Percentiles rank a stretch among this genome's conserved stretches.
Evolutionary conservation across 148 eudicot genomes (phyloP).

Genomic region (Diospyros kaki): DNA sequence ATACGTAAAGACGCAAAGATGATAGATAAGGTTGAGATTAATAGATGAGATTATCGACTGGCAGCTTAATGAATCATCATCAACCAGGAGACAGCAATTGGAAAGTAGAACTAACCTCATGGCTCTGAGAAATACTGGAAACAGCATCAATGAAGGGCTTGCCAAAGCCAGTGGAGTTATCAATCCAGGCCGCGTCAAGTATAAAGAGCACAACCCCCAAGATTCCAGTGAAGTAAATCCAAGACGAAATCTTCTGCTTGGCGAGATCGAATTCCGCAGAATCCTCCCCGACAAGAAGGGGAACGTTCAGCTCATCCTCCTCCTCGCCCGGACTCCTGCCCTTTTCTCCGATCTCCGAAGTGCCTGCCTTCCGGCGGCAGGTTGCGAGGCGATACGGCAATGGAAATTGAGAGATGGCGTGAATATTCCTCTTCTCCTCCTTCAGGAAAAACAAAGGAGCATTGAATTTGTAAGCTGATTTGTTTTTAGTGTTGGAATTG

Average conservation of each 20-base stretch:
- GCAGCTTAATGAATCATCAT: too few species aligned
- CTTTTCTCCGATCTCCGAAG: constrained; percentile 35
- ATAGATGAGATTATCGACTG: too few species aligned
- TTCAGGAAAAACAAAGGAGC: too few species aligned
- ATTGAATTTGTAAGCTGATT: too few species aligned
- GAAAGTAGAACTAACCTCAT: constrained; percentile 46
- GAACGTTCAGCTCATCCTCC: constrained; percentile 7
- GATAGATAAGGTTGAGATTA: too few species aligned
- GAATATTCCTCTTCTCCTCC: too few species aligned
- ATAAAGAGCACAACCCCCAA: constrained; percentile 75
- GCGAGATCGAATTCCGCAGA: constrained; percentile 63
- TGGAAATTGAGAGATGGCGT: neutral
- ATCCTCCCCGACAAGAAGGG: constrained; percentile 60
- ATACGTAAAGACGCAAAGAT: too few species aligned
- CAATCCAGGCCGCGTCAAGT: constrained; percentile 71
- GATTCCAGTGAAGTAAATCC: constrained; percentile 68
- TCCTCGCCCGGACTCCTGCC: constrained; percentile 16
- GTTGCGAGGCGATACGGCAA: constrained; percentile 2
- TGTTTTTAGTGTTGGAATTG: constrained; percentile 11
- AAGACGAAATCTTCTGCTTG: constrained; percentile 68
- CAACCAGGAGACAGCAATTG: too few species aligned
- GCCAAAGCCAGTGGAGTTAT: constrained; percentile 67
- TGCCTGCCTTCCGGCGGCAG: constrained; percentile 15
- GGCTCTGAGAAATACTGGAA: constrained; percentile 50
- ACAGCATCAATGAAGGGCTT: constrained; percentile 43